Base-by-base conservation (phyloP, 805 yeast species). In the Yarrowia deformans region DNA sequence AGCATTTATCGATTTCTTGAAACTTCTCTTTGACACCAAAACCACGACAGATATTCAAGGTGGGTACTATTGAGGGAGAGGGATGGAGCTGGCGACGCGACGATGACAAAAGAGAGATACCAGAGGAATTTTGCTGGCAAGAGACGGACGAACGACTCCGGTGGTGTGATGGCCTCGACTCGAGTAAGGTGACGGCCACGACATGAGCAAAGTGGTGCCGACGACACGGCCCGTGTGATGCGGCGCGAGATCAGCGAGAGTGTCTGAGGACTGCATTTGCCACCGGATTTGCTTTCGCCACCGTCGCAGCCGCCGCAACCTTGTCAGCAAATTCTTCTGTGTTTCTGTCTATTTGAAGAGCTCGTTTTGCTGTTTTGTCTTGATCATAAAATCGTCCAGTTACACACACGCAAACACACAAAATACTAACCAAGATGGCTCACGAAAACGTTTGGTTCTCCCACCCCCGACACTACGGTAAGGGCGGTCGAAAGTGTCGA, bases 401-500 rank as follows among this genome's bases (percentile, higher is more conserved):
- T 9, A 8, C 1, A 18, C 13, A 16, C 40, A 19, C 4, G 29
- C 48, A 18, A 0, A 37, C 12, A 55, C 34, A 37, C 29, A 23
- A n/a, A n/a, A n/a, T 23, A 48, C 49, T 56, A 77, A 82, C 84
- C 87, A 90, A 85, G 73, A 93, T 93, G 98, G 97, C 98, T 90
- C 98, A 93, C 97, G 97, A 92, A 90, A 90, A 92, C 93, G 97
- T 94, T 89, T 95, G 99, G 99, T 95, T 85, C 90, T 93, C 98
- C 84, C 99, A 95, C 97, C 99, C 99, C 89, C 92, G 98, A 91
- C 93, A 90, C 86, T 94, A 88, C 93, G 99, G 99, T 86, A 95
- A 95, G 91, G 99, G 99, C 87, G 91, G 98, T 81, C 97, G 99
- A 88, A 95, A 91, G 87, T 95, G 98, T 89, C 95, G 98, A 85